These are phyloP conservation scores for Mortierella sp. DNA, from an alignment of 371 early-diverging fungal genomes.

Conservation along the genomic window DNA sequence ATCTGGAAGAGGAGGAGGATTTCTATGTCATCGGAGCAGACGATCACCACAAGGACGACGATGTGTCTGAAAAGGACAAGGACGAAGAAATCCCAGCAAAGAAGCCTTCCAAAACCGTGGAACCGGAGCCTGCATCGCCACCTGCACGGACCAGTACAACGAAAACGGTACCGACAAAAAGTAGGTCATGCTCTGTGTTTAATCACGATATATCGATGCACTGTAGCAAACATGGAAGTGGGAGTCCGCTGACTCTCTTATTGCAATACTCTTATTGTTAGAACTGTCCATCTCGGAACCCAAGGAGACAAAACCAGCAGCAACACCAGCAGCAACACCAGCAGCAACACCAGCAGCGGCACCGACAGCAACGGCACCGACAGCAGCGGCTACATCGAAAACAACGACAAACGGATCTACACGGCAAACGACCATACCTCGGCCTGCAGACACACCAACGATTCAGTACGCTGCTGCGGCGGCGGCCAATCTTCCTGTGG, in stretches of 20 bases:
- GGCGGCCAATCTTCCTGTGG: slow-evolving; percentile 30
- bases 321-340: slow-evolving; percentile 10
- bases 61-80: slow-evolving; percentile 46
- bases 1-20: slow-evolving; percentile 91
- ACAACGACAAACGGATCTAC: not conserved
- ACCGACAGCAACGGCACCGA: slow-evolving; percentile 14
- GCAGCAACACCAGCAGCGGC: not conserved
- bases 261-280: not conserved
- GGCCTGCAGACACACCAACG: slow-evolving; percentile 16
- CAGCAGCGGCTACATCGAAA: slow-evolving; percentile 18
- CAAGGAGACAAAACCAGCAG: slow-evolving; percentile 37
- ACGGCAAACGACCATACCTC: slow-evolving; percentile 21
- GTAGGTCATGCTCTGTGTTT: slow-evolving; percentile 13
- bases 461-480: slow-evolving; percentile 40
- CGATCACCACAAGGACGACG: slow-evolving; percentile 57
- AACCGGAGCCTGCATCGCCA: slow-evolving; percentile 49
- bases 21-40: slow-evolving; percentile 73
- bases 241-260: not conserved
- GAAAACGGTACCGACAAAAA: slow-evolving; percentile 35
- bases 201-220: not conserved
- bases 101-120: slow-evolving; percentile 44
- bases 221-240: not conserved
- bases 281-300: slow-evolving; percentile 34
- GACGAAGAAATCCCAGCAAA: slow-evolving; percentile 55
- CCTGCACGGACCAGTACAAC: slow-evolving; percentile 10